phyloP scores from a whole-genome alignment of 2,329 filamentous ascomycete genomes.

The Orbilia blumenaviensis region DNA sequence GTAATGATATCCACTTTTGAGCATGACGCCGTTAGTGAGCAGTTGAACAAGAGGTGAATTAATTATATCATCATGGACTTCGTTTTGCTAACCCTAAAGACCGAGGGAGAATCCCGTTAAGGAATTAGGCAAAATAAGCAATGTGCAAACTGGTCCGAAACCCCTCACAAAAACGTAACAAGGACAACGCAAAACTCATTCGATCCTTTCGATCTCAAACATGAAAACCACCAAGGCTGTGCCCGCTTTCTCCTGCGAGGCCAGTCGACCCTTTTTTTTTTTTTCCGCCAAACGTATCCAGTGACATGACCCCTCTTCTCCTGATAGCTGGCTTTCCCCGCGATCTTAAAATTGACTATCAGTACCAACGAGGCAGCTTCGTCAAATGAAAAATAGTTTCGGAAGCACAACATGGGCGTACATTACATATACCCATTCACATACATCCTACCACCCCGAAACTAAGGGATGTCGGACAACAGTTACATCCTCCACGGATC shows the following conservation, averaged over 20 bases:
- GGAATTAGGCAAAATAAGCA: constrained; percentile 33
- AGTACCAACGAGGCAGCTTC: constrained; percentile 5
- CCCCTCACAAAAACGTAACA: constrained; percentile 42
- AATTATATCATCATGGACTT: constrained; percentile 17
- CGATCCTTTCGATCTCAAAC: constrained; percentile 49
- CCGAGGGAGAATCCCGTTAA: constrained; percentile 1
- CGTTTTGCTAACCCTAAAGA: not conserved
- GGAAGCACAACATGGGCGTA: constrained; percentile 24
- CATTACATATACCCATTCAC: not conserved
- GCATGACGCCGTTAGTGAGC: constrained; percentile 7
- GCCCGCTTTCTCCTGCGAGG: constrained; percentile 7
- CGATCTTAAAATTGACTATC: constrained; percentile 31
- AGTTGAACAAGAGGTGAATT: constrained; percentile 4
- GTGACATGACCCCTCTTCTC: constrained; percentile 32
- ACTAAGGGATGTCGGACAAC: constrained; percentile 28
- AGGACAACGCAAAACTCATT: constrained; percentile 45
- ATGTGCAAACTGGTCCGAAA: not conserved
- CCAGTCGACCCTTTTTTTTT: constrained; percentile 4
- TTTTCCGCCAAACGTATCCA: constrained; percentile 32
- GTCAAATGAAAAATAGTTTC: constrained; percentile 19
- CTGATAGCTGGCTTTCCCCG: constrained; percentile 27
- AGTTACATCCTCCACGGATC: constrained; percentile 7
- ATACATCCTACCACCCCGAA: not conserved
- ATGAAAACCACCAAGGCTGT: constrained; percentile 29
- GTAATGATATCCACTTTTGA: constrained; percentile 19